These are phyloP conservation scores for Hypericum perforatum DNA, from an alignment of 345 rosid species.

Conservation along the genomic window DNA sequence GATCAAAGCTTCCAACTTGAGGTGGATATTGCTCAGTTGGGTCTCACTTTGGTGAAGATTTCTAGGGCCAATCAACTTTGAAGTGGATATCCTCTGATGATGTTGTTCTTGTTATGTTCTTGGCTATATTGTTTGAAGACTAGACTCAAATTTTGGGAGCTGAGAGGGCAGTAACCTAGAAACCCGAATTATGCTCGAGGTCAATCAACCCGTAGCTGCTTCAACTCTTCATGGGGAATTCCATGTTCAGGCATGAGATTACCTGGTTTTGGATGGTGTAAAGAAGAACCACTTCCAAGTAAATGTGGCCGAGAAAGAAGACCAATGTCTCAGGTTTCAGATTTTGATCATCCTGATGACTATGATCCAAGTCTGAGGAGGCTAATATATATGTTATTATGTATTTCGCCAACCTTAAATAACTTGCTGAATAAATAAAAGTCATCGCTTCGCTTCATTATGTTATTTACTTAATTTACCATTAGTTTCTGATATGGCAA, in stretches of 20 bases:
- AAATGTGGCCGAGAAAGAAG: conserved; percentile 17
- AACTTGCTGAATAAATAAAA: conserved; percentile 17
- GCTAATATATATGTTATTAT: conserved; percentile 9
- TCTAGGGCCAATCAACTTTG: too few relatives aligned
- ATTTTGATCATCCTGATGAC: conserved; percentile 19
- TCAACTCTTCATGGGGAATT: conserved; percentile 27
- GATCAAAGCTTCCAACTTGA: too few relatives aligned
- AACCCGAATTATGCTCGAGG: conserved; percentile 9
- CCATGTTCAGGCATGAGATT: conserved; percentile 18
- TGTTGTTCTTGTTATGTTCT: neutral
- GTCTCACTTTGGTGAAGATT: too few relatives aligned
- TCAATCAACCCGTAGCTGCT: conserved; percentile 12
- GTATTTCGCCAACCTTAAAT: conserved; percentile 17
- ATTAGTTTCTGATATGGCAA: conserved; percentile 10
- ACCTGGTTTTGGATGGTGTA: conserved; percentile 20
- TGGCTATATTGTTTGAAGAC: conserved; percentile 66
- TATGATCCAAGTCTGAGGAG: conserved; percentile 16
- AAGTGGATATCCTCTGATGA: too few relatives aligned
- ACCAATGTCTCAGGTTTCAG: conserved; percentile 43
- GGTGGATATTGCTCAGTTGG: too few relatives aligned
- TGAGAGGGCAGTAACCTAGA: conserved; percentile 12
- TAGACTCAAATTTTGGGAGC: conserved; percentile 52
- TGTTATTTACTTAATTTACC: neutral
- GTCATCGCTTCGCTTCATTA: neutral
- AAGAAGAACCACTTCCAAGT: conserved; percentile 12